Percentiles rank a stretch among this genome's conserved stretches.
Conservation (phyloP, 192 early-diverging fungal species). For the Coemansia interrupta region DNA sequence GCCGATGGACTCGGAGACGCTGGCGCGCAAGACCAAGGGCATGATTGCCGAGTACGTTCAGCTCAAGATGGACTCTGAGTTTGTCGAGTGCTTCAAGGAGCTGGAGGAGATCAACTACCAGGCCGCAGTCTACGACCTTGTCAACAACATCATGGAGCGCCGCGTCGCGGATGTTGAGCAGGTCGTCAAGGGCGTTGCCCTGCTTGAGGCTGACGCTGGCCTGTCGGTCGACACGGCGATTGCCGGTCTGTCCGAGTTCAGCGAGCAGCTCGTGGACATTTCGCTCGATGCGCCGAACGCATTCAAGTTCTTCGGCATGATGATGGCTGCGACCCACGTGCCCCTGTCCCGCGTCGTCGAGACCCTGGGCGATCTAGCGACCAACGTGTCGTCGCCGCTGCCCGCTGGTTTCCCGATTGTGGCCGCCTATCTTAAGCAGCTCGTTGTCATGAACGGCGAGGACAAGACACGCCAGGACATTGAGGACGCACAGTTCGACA, state of each 20-base stretch:
- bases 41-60: conserved; percentile 62
- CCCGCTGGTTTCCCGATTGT: conserved; percentile 30
- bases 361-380: conserved; percentile 41
- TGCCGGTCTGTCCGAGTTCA: conserved; percentile 52
- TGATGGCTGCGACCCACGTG: conserved; percentile 57
- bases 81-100: conserved; percentile 68
- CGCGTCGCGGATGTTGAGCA: conserved; percentile 55
- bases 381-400: conserved; percentile 11
- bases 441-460: conserved; percentile 19
- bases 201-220: conserved; percentile 43
- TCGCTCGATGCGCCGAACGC: conserved; percentile 68
- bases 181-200: conserved; percentile 52
- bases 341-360: conserved; percentile 50
- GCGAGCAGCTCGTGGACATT: conserved; percentile 67
- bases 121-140: conserved; percentile 55
- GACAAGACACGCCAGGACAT: conserved; percentile 29
- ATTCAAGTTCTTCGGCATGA: conserved; percentile 60
- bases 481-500: conserved; percentile 40
- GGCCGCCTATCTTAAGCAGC: conserved; percentile 35
- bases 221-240: conserved; percentile 55
- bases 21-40: conserved; percentile 54
- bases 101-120: conserved; percentile 59
- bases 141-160: conserved; percentile 64
- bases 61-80: conserved; percentile 59
- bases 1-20: conserved; percentile 51